Evolutionary conservation across 495 filamentous ascomycete species (phyloP).

Genomic region (Emericellopsis terricola): DNA sequence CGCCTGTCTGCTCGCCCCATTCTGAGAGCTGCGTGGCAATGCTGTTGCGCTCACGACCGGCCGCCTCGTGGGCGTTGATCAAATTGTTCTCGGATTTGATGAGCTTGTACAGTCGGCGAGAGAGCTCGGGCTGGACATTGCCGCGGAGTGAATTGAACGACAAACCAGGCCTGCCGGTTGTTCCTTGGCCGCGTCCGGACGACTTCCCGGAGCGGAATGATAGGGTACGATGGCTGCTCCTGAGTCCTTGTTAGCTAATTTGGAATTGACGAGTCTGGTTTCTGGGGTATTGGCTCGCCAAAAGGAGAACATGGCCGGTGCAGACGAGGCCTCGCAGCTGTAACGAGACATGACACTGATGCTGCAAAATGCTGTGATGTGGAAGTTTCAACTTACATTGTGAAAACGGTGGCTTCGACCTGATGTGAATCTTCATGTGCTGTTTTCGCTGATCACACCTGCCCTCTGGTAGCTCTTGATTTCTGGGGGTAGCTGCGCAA

Average conservation of each 20-base stretch:
- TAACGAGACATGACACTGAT: neutral
- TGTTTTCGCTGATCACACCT: neutral
- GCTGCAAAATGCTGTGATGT: neutral
- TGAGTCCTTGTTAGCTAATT: too few species aligned
- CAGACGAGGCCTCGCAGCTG: too few species aligned
- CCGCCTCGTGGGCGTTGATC: constrained; percentile 65
- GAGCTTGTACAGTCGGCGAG: constrained; percentile 66
- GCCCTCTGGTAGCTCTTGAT: too few species aligned
- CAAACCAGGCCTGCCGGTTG: constrained; percentile 39
- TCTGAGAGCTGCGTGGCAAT: constrained; percentile 87
- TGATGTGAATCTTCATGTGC: neutral
- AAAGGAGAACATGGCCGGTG: too few species aligned
- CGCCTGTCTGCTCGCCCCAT: constrained; percentile 80
- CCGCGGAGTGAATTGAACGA: constrained; percentile 68
- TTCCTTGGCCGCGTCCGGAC: constrained; percentile 8
- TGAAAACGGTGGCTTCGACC: neutral
- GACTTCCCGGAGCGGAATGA: constrained; percentile 20
- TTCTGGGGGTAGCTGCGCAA: too few species aligned
- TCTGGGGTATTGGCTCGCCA: too few species aligned
- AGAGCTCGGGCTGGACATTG: constrained; percentile 65
- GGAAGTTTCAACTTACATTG: neutral
- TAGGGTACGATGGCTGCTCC: constrained; percentile 43
- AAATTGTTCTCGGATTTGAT: constrained; percentile 85
- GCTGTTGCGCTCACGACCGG: constrained; percentile 59
- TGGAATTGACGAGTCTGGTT: too few species aligned